phyloP scores from a whole-genome alignment of 208 protist genomes.

The Entamoeba histolytica region DNA sequence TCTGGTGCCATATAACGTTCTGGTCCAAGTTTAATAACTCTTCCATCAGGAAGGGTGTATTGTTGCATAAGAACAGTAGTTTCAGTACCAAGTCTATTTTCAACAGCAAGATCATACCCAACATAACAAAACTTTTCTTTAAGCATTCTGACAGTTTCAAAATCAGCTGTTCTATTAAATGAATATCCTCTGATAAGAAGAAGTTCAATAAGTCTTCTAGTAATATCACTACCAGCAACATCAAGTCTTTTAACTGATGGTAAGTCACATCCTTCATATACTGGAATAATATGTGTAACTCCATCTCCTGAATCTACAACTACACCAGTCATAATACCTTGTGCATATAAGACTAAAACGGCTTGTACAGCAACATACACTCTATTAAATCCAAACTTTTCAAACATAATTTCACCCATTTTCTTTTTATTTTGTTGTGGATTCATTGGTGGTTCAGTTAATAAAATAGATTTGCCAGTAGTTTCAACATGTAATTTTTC shows the following conservation, averaged over 20 bases:
- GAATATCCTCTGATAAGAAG: slow-evolving; percentile 63
- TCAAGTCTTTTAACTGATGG: slow-evolving; percentile 58
- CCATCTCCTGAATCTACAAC: too few species aligned
- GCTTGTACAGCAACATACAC: slow-evolving; percentile 64
- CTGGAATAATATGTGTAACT: slow-evolving; percentile 82
- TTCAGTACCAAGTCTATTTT: slow-evolving; percentile 56
- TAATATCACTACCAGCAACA: slow-evolving; percentile 77
- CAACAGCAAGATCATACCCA: slow-evolving; percentile 57
- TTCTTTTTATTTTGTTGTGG: slow-evolving; percentile 59
- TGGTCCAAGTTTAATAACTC: slow-evolving; percentile 56
- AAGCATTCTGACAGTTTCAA: slow-evolving; percentile 59
- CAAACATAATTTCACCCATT: slow-evolving; percentile 76
- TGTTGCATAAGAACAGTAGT: slow-evolving; percentile 36
- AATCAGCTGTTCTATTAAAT: slow-evolving; percentile 76
- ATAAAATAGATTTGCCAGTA: slow-evolving; percentile 54
- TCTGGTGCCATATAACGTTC: slow-evolving; percentile 75
- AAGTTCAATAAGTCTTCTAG: slow-evolving; percentile 68
- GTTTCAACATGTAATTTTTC: slow-evolving; percentile 25
- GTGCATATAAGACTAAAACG: slow-evolving; percentile 76
- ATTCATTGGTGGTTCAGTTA: slow-evolving; percentile 83
- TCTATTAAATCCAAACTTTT: slow-evolving; percentile 71
- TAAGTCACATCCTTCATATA: slow-evolving; percentile 76
- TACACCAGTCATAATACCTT: slow-evolving; percentile 82
- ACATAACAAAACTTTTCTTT: slow-evolving; percentile 55
- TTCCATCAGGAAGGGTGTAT: slow-evolving; percentile 60